phyloP scores from a whole-genome alignment of 1,284 basidiomycete species.

The Apiotrichum sp. region DNA sequence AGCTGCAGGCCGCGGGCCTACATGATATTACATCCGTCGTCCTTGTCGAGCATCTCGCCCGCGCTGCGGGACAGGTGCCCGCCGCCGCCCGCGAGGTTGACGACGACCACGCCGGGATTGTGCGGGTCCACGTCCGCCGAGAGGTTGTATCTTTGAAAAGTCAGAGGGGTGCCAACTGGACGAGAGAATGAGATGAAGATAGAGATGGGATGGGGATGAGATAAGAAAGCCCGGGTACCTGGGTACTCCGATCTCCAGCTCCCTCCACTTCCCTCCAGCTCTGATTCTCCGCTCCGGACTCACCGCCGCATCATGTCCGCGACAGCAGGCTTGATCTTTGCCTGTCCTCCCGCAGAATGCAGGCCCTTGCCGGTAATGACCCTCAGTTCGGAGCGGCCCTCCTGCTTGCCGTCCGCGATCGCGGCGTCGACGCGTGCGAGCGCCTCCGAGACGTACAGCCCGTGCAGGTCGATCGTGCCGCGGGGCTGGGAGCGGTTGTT shows the following conservation, averaged over 20 bases:
- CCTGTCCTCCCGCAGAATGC: slow-evolving; percentile 70
- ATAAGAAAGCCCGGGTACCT: too few relatives aligned
- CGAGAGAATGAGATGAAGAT: too few relatives aligned
- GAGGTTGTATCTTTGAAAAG: slow-evolving; percentile 57
- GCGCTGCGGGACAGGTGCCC: slow-evolving; percentile 46
- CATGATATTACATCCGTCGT: slow-evolving; percentile 65
- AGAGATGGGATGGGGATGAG: too few relatives aligned
- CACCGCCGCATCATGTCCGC: slow-evolving; percentile 75
- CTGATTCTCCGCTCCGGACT: slow-evolving; percentile 11
- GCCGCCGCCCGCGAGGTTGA: slow-evolving; percentile 58
- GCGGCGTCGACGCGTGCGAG: slow-evolving; percentile 63
- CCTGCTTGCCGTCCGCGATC: slow-evolving; percentile 60
- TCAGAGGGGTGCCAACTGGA: neutral
- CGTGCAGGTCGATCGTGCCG: slow-evolving; percentile 82
- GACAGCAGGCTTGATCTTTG: slow-evolving; percentile 90
- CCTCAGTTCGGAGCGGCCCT: slow-evolving; percentile 64
- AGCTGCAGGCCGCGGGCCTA: slow-evolving; percentile 37
- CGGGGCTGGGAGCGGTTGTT: slow-evolving; percentile 71
- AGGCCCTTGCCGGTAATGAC: slow-evolving; percentile 89
- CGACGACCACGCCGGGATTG: slow-evolving; percentile 81
- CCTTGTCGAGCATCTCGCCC: slow-evolving; percentile 52
- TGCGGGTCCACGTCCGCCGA: slow-evolving; percentile 70
- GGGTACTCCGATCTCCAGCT: too few relatives aligned
- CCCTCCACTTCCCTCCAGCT: too few relatives aligned
- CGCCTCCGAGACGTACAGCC: slow-evolving; percentile 90